Evolutionary conservation across 73 alveolate genomes (phyloP).

Genomic region (Paramecium sexaurelia): DNA sequence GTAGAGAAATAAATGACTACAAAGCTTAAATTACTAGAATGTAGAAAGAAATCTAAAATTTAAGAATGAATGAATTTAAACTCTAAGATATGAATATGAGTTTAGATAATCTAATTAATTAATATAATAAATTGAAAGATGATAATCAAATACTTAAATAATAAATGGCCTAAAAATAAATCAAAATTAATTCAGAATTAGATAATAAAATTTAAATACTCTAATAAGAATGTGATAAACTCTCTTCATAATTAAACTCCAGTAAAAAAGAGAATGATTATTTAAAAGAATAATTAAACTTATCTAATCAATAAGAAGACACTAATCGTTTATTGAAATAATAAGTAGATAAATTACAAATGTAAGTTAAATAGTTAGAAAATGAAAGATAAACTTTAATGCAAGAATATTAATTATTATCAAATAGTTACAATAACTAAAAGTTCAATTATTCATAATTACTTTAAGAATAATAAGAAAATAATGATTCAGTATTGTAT

Average conservation of each 20-base stretch:
- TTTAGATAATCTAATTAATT: background rate
- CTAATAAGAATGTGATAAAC: background rate
- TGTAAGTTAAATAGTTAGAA: background rate
- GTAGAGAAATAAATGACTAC: slow-evolving; percentile 13
- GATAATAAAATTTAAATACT: background rate
- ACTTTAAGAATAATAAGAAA: slow-evolving; percentile 23
- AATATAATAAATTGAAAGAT: background rate
- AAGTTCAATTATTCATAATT: background rate
- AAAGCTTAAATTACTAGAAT: background rate
- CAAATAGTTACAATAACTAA: slow-evolving; percentile 24
- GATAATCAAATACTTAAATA: slow-evolving; percentile 13
- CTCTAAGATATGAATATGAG: background rate
- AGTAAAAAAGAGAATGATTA: slow-evolving; percentile 18
- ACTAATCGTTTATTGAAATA: background rate
- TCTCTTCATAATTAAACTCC: background rate
- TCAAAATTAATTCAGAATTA: background rate
- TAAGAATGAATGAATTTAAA: slow-evolving; percentile 48
- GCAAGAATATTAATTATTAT: slow-evolving; percentile 18
- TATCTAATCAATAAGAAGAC: background rate
- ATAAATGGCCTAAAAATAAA: background rate
- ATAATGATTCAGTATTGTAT: background rate
- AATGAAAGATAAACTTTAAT: background rate
- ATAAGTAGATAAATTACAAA: slow-evolving; percentile 1
- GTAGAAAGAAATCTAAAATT: background rate
- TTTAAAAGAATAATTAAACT: background rate